Evolutionary conservation across 371 early-diverging fungal genomes (phyloP).

Genomic region (Haplosporangium sp.): DNA sequence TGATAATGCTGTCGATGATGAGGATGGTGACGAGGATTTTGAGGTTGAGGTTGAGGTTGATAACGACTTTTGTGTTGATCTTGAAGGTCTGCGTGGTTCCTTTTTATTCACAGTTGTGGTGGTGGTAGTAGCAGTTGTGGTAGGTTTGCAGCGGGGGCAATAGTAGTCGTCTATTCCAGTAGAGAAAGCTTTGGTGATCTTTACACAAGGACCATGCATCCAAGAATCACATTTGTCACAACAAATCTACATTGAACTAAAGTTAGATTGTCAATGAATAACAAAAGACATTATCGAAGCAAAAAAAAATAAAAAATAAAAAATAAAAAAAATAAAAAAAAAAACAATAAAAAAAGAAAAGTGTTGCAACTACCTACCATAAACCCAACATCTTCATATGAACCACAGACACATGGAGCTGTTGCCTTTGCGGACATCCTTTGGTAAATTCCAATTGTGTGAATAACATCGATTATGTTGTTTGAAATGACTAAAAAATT

Average conservation of each 20-base stretch:
- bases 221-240: constrained; percentile 39
- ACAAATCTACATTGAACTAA: constrained; percentile 30
- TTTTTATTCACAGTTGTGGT: not conserved
- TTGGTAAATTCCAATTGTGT: not conserved
- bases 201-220: constrained; percentile 49
- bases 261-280: constrained; percentile 2
- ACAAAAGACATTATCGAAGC: too few species aligned
- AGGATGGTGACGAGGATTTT: too few species aligned
- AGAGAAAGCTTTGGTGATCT: constrained; percentile 27
- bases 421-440: constrained; percentile 19
- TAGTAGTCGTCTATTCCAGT: constrained; percentile 28
- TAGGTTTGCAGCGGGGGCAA: constrained; percentile 24
- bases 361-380: constrained; percentile 16
- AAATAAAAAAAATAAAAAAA: too few species aligned
- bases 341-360: too few species aligned
- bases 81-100: not conserved
- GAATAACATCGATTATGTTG: not conserved
- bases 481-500: not conserved
- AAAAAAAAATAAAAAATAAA: too few species aligned
- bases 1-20: too few species aligned
- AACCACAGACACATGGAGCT: constrained; percentile 37
- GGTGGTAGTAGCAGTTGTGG: not conserved
- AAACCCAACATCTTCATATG: constrained; percentile 30
- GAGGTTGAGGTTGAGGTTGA: too few species aligned
- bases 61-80: not conserved